Evolutionary conservation across 306 rosid species (phyloP), one percentile per base, ranked within the genome.

Genomic region (Alnus rubra): DNA sequence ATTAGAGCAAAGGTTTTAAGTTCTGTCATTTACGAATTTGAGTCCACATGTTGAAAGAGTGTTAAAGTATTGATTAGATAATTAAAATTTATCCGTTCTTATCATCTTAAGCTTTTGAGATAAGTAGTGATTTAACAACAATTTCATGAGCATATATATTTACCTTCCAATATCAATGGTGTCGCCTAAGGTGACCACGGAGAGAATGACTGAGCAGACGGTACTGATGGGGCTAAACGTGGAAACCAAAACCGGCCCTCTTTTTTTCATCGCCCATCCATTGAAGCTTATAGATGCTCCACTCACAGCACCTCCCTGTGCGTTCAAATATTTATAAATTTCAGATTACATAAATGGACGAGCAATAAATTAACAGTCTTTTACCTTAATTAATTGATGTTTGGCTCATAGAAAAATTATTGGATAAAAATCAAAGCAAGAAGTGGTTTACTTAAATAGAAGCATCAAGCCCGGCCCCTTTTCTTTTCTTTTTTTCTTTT

Each of bases 211-310:
- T 1, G 98, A 87, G 87, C 87, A 75, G 9, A 95, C 90, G 8
- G 99, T 91, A 35, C 90, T 86, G 68, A 95, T 70, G 65, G 98
- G 98, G 80, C 68, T 90, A 83, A 92, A 95, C 85, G 91, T 88
- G 73, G 98, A 90, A 64, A 92, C 94, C 80, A 91, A 77, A 48
- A 92, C 97, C 18, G 97, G 96, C 58, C 98, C 99, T 90, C 85
- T 95, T 75, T 92, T 92, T 90, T 85, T 91, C 76, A 92, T 83
- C 81, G 98, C 98, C 98, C 98, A 95, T 47, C 93, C 93, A 7
- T 83, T 87, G 88, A 92, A 90, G 87, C 96, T 90, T 49, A 90
- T 7, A 81, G 86, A 79, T 75, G 70, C 84, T 76, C 99, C 98
- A 78, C 83, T 81, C 81, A 88, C 87, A n/a, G 67, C 74, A 82